Evolutionary conservation across 176 grass and related monocot species (phyloP), one percentile per base, ranked within the genome.

Genomic region (Oryza glaberrima): DNA sequence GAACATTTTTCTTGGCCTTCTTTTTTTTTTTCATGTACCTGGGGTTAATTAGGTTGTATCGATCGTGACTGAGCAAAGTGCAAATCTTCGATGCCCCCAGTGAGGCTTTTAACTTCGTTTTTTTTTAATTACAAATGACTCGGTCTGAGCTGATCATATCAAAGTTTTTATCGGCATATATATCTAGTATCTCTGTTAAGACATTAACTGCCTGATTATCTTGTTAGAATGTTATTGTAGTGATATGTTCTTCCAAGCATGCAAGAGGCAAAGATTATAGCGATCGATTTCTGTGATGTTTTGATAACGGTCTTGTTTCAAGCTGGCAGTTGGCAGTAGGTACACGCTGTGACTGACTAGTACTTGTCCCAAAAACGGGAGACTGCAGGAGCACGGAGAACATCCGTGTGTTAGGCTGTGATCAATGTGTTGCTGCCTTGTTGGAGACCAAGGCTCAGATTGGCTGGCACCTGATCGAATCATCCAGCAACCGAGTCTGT

Each of bases 21-120:
- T 58, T 19, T 86, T 19, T 86, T 14, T 58, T 41, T 68, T 35
- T 74, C 20, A 64, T 0, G 58, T 70, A 44, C 49, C 12, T 49
- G 25, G 26, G 58, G 36, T 30, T 58, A 70, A 58, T 58, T 13
- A 58, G 65, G 36, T 78, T 78, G 45, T 67, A 70, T 75, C n/a
- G 67, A 60, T 19, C 40, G 40, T 41, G 40, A 41, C 40, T 41
- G 40, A 41, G 40, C 40, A 41, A 41, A 41, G 40, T 8, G 68
- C 68, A 79, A 88, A 83, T 84, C 11, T 74, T 45, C n/a, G 49
- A 63, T 73, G 44, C 67, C 58, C 58, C 45, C 67, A 23, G 17
- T 32, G 47, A 70, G 56, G 19, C 51, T 22, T 56, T 61, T n/a
- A 61, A 61, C 56, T 22, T 9, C 19, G 56, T 32, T 34, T 54